Conservation (phyloP, 2,329 filamentous ascomycete species). For the Penicillium sp. region DNA sequence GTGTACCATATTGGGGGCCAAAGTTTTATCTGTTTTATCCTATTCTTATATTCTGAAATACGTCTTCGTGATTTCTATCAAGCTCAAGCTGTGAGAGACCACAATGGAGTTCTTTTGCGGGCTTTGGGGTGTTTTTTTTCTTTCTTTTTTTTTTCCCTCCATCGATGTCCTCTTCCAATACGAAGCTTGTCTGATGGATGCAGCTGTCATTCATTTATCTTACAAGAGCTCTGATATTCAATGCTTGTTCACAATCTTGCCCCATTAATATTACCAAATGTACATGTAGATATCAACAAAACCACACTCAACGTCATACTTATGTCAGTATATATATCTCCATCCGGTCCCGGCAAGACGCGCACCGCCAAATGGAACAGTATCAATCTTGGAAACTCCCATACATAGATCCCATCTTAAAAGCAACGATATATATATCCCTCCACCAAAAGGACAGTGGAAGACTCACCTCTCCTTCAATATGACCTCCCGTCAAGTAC, state of each 20-base stretch:
- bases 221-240: conserved; percentile 5
- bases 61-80: conserved; percentile 4
- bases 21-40: conserved; percentile 11
- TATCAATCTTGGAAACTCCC: no score
- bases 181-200: background rate
- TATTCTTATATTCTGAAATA: background rate
- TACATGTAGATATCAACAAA: background rate
- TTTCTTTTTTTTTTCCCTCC: background rate
- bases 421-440: background rate
- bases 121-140: background rate
- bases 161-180: background rate
- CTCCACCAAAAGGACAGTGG: background rate
- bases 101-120: conserved; percentile 12
- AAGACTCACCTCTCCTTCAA: background rate
- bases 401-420: background rate
- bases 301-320: conserved; percentile 19
- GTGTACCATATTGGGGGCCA: conserved; percentile 18
- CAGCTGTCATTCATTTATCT: background rate
- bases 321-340: conserved; percentile 15
- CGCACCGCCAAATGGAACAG: background rate
- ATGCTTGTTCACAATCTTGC: no score
- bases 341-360: background rate
- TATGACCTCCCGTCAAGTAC: conserved; percentile 17
- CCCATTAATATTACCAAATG: background rate
- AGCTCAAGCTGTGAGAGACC: conserved; percentile 1